Evolutionary conservation across 257 asterid genomes (phyloP), one percentile per base, ranked within the genome.

Genomic region (Solanum virginianum): DNA sequence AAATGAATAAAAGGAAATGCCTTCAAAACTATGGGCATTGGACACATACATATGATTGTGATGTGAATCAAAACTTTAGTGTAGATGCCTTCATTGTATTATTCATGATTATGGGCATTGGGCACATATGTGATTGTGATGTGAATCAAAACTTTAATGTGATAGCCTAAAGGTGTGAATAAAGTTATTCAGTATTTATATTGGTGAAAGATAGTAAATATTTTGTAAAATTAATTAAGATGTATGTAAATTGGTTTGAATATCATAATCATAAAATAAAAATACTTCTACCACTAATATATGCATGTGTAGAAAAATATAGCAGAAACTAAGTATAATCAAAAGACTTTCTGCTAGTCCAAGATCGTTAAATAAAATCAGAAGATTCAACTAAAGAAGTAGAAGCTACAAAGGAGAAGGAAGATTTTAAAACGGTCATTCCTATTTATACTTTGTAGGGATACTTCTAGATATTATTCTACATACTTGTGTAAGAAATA

Each of bases 1-100:
- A 75, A 53, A 69, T 10, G 15, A 69, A 36, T 26, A 69, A 17
- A 53, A 36, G 74, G 41, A 88, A 60, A 84, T 77, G 86, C 88
- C 16, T 57, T 80, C 83, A 83, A 84, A 88, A 74, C 80, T 88
- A 85, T 88, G 43, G 86, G 85, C 88, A 84, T 86, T 89, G 86
- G 89, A 68, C 59, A 81, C 43, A 63, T 63, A 26, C 18, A 36
- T 68, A 68, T 32, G 77, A 68, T 68, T 36, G 77, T 68, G 77
- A 68, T 62, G 39, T 62, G 15, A 62, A 2, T 62, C 10, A 22
- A 22, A 62, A 62, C 70, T 62, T 62, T 62, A 22, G 70, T 62
- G 18, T 62, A 9, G 70, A 62, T 62, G 39, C 17, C 39, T 22
- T 8, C 17, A 22, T 2, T 62, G 39, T 24, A 29, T 62, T 22